Evolutionary conservation across 2,329 filamentous ascomycete species (phyloP).

Genomic region (Fusarium beomiforme): DNA sequence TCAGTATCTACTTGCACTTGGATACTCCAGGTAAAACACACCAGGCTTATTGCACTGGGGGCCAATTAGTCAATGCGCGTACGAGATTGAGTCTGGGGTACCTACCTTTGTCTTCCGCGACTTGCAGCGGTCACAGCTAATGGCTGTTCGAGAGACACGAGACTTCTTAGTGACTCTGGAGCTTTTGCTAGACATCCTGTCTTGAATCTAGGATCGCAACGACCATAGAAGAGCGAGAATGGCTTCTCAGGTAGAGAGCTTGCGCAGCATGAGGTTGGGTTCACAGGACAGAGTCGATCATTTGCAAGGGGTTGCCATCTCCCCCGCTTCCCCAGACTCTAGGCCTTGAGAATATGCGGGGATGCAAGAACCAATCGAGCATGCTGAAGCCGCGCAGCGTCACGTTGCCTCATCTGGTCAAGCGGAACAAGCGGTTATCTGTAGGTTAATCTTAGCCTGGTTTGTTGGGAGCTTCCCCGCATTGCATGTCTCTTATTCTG

Average conservation of each 20-base stretch:
- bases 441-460: too few relatives aligned
- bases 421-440: neutral
- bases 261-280: too few relatives aligned
- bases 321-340: neutral
- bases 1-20: neutral
- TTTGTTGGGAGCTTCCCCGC: neutral
- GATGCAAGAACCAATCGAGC: too few relatives aligned
- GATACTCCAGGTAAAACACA: rapidly evolving
- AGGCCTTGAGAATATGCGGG: neutral
- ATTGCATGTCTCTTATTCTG: neutral
- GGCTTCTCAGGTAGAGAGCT: too few relatives aligned
- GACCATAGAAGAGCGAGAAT: too few relatives aligned
- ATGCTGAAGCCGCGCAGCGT: too few relatives aligned
- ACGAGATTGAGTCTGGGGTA: neutral
- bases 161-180: neutral
- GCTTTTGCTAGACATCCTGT: neutral
- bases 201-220: neutral
- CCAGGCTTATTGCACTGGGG: neutral
- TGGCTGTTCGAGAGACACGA: neutral
- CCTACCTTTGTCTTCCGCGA: neutral
- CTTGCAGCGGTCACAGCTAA: neutral
- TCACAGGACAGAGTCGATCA: too few relatives aligned
- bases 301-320: neutral
- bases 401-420: too few relatives aligned
- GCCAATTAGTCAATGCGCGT: neutral